Conservation (phyloP, 2,329 filamentous ascomycete species). For the Leptoxyphium fumago region DNA sequence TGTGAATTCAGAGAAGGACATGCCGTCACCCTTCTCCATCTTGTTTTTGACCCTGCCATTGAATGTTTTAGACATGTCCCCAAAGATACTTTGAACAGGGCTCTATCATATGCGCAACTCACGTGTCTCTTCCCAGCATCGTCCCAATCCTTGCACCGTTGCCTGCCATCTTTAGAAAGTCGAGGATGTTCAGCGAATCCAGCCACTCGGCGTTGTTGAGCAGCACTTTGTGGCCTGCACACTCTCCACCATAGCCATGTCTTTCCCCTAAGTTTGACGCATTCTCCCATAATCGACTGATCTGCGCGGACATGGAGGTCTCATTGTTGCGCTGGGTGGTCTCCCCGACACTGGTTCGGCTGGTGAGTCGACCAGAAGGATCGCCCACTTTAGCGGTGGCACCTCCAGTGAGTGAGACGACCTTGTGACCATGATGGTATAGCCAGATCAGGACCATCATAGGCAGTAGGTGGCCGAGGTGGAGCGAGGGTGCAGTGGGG, state of each 20-base stretch:
- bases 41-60: slow-evolving; percentile 56
- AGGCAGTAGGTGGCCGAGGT: slow-evolving; percentile 66
- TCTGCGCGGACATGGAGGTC: slow-evolving; percentile 52
- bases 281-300: slow-evolving; percentile 59
- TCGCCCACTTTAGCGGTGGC: slow-evolving; percentile 68
- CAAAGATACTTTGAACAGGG: background rate
- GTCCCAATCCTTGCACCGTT: slow-evolving; percentile 62
- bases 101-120: slow-evolving; percentile 22
- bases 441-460: slow-evolving; percentile 78
- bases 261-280: slow-evolving; percentile 51
- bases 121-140: slow-evolving; percentile 82
- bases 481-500: slow-evolving; percentile 64
- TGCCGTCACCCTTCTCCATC: slow-evolving; percentile 72
- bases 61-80: slow-evolving; percentile 9
- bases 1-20: slow-evolving; percentile 85
- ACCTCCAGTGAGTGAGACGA: slow-evolving; percentile 45
- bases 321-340: slow-evolving; percentile 48
- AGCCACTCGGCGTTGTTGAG: slow-evolving; percentile 80
- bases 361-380: slow-evolving; percentile 54
- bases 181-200: slow-evolving; percentile 53
- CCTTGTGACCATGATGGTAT: slow-evolving; percentile 58
- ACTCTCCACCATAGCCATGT: slow-evolving; percentile 43
- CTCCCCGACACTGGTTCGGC: slow-evolving; percentile 39
- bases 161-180: slow-evolving; percentile 63
- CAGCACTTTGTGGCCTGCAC: slow-evolving; percentile 52